phyloP scores from a whole-genome alignment of 305 asterid genomes.

The Solanum chacoense region DNA sequence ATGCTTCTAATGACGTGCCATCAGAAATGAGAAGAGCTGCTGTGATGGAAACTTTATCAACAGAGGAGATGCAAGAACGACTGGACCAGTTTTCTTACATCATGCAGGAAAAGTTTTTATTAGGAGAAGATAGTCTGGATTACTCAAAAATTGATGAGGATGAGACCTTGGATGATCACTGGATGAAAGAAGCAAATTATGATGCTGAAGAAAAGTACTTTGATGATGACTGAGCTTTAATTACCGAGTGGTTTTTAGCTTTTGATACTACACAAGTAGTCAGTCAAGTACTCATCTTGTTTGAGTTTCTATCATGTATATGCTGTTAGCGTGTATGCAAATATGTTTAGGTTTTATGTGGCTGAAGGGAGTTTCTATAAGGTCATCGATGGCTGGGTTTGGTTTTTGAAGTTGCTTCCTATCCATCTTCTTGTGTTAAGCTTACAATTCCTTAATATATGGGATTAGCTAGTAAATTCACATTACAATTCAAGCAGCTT shows the following conservation, averaged over 20 bases:
- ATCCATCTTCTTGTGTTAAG: not conserved
- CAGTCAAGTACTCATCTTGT: not conserved
- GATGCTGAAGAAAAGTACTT: slow-evolving; percentile 98
- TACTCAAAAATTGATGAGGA: slow-evolving; percentile 75
- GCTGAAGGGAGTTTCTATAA: not conserved
- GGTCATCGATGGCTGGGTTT: not conserved
- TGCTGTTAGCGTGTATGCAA: not conserved
- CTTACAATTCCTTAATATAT: not conserved
- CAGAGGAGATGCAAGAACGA: slow-evolving; percentile 66
- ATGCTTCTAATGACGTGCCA: slow-evolving; percentile 8
- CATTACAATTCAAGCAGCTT: not conserved
- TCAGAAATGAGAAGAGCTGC: slow-evolving; percentile 8
- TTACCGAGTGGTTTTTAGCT: not conserved
- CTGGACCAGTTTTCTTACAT: slow-evolving; percentile 61
- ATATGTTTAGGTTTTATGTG: not conserved
- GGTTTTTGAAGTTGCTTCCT: not conserved
- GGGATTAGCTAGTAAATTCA: not conserved
- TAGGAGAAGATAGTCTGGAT: slow-evolving; percentile 80
- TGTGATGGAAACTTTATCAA: slow-evolving; percentile 27
- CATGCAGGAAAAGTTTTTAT: slow-evolving; percentile 87
- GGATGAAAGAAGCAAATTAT: slow-evolving; percentile 73
- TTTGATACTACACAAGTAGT: not conserved
- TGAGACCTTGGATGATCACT: slow-evolving; percentile 80
- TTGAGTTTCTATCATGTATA: not conserved
- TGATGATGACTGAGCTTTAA: slow-evolving; percentile 25